Evolutionary conservation across 164 flowering plant genomes (phyloP).

Genomic region (Stephania yunnanensis): DNA sequence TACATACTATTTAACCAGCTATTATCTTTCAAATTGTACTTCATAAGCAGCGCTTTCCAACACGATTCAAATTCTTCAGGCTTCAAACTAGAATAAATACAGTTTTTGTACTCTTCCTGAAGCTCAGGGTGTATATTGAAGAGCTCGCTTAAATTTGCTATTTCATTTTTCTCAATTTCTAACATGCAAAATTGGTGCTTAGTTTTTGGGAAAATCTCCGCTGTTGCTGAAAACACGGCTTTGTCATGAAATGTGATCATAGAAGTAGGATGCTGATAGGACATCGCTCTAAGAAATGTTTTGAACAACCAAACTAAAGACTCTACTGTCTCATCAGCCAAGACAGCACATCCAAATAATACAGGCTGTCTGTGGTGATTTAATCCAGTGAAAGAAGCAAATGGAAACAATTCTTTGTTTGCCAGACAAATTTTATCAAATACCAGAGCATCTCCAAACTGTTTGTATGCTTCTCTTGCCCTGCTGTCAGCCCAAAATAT

Average conservation of each 20-base stretch:
- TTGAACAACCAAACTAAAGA: constrained; percentile 18
- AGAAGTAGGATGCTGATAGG: constrained; percentile 14
- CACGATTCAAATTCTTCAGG: constrained; percentile 17
- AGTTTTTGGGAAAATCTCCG: constrained; percentile 15
- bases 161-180: constrained; percentile 12
- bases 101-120: constrained; percentile 15
- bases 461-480: constrained; percentile 17
- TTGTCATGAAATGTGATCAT: constrained; percentile 15
- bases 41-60: constrained; percentile 27
- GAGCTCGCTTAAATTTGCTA: constrained; percentile 11
- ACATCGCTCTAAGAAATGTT: constrained; percentile 18
- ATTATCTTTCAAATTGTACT: constrained; percentile 28
- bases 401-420: constrained; percentile 19
- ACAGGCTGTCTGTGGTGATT: constrained; percentile 17
- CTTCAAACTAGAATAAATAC: constrained; percentile 12
- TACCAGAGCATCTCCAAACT: constrained; percentile 19
- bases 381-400: constrained; percentile 15
- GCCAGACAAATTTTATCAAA: constrained; percentile 13
- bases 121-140: constrained; percentile 12
- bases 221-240: constrained; percentile 4
- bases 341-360: constrained; percentile 15
- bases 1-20: constrained; percentile 31
- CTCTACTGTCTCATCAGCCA: constrained; percentile 20
- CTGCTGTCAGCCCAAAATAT: constrained; percentile 21
- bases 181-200: constrained; percentile 16